phyloP scores from a whole-genome alignment of 352 stramenopile genomes.

The Globisporangium polare region DNA sequence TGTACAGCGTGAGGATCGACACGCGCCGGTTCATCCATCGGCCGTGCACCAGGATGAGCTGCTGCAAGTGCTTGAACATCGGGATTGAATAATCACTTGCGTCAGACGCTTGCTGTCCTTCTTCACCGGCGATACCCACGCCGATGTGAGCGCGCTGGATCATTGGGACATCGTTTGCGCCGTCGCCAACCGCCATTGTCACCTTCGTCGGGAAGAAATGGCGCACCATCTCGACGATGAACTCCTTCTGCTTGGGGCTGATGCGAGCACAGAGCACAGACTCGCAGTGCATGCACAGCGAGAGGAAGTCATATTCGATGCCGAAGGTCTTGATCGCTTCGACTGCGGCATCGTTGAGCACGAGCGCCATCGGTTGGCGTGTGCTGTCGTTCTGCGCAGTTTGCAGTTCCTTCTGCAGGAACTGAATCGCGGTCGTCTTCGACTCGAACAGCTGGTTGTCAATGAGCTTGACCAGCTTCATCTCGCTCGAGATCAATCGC shows the following conservation, averaged over 20 bases:
- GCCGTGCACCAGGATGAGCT: slow-evolving; percentile 85
- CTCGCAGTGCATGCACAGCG: slow-evolving; percentile 73
- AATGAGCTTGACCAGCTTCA: slow-evolving; percentile 44
- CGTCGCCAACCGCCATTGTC: slow-evolving; percentile 85
- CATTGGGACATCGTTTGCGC: slow-evolving; percentile 93
- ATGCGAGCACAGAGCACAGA: slow-evolving; percentile 96
- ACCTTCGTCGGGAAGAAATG: slow-evolving; percentile 38
- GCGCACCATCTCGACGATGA: slow-evolving; percentile 93
- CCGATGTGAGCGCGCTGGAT: slow-evolving; percentile 80
- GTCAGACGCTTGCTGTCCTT: slow-evolving; percentile 85
- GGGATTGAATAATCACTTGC: slow-evolving; percentile 88
- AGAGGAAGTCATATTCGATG: slow-evolving; percentile 43
- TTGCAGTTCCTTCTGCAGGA: slow-evolving; percentile 25
- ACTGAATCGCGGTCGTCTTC: slow-evolving; percentile 18
- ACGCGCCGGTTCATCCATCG: slow-evolving; percentile 71
- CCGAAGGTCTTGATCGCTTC: slow-evolving; percentile 34
- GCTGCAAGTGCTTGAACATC: slow-evolving; percentile 81
- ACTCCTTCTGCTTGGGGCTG: slow-evolving; percentile 95
- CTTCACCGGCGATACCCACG: slow-evolving; percentile 55
- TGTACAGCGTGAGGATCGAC: slow-evolving; percentile 67
- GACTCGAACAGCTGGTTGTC: slow-evolving; percentile 21
- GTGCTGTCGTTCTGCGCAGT: slow-evolving; percentile 4
- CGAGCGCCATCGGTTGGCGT: slow-evolving; percentile 21
- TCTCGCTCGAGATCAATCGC: slow-evolving; percentile 46
- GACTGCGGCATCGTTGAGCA: slow-evolving; percentile 47